These are phyloP conservation scores for Mrakia frigida DNA, from an alignment of 768 basidiomycete genomes.

Conservation along the genomic window DNA sequence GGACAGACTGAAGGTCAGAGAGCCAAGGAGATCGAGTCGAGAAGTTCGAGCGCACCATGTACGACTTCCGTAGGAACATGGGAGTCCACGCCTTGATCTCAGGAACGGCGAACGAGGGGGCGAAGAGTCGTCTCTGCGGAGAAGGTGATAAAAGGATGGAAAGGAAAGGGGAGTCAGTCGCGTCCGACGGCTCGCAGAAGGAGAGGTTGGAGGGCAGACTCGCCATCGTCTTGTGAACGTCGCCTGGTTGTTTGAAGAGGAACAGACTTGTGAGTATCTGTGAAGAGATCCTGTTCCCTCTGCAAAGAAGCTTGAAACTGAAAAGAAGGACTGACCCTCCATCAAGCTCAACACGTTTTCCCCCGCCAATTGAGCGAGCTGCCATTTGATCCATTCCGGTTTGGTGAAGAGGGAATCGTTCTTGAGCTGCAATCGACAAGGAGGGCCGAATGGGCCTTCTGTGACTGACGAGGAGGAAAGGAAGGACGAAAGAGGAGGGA, in stretches of 20 bases:
- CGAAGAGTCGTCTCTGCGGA: not conserved
- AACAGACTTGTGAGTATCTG: not conserved
- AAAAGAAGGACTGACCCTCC: not conserved
- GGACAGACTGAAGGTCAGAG: not conserved
- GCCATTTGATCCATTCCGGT: not conserved
- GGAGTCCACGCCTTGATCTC: conserved; percentile 47
- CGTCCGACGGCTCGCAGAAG: not conserved
- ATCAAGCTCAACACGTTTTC: not conserved
- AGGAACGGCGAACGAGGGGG: not conserved
- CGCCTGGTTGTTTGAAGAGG: not conserved
- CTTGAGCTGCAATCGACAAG: not conserved
- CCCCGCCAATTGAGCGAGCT: not conserved
- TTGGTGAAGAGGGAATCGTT: not conserved
- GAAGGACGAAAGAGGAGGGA: no score
- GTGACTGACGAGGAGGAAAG: no score
- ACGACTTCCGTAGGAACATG: conserved; percentile 58
- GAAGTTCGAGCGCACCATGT: not conserved
- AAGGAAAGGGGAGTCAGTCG: not conserved
- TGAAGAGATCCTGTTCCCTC: no score
- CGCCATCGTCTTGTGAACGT: not conserved
- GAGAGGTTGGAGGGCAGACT: not conserved
- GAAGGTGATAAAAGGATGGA: not conserved
- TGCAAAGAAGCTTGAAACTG: not conserved
- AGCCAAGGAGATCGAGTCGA: no score
- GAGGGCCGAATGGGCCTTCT: not conserved